These are phyloP conservation scores for Aspergillus nidulans DNA, from an alignment of 495 filamentous ascomycete species.

Conservation along the genomic window DNA sequence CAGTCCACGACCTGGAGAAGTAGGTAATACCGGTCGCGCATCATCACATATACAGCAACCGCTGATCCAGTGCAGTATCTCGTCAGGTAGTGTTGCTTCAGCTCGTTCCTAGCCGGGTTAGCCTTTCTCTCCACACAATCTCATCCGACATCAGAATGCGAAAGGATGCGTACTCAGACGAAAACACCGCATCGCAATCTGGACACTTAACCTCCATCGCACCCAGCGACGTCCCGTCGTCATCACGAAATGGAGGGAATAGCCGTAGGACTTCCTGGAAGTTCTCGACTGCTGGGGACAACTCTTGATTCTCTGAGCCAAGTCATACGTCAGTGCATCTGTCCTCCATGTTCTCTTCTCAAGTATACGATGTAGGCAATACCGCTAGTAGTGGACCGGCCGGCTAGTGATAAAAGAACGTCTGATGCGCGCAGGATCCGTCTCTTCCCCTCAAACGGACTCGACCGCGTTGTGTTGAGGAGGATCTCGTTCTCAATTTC, in stretches of 20 bases:
- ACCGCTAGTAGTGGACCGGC: conserved; percentile 17
- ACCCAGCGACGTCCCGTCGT: conserved; percentile 20
- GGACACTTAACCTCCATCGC: conserved; percentile 24
- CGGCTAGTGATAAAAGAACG: conserved; percentile 21
- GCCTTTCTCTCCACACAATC: not conserved
- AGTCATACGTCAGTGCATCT: not conserved
- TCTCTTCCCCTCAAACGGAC: conserved; percentile 12
- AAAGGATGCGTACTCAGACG: conserved; percentile 15
- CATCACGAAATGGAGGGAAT: conserved; percentile 26
- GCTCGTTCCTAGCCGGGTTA: conserved; percentile 17
- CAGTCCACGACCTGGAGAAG: not conserved
- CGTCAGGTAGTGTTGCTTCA: conserved; percentile 26
- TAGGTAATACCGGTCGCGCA: conserved; percentile 22
- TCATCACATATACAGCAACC: conserved; percentile 31
- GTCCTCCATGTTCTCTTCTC: not conserved
- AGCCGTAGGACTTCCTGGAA: conserved; percentile 26
- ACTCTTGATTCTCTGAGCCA: conserved; percentile 11
- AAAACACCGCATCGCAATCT: conserved; percentile 30
- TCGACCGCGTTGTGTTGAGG: conserved; percentile 13
- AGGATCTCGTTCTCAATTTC: conserved; percentile 19
- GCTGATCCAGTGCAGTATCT: conserved; percentile 27
- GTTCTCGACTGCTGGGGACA: conserved; percentile 17
- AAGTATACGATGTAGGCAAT: conserved; percentile 3
- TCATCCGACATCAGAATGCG: not conserved
- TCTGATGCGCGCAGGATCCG: conserved; percentile 22